Percentiles rank a stretch among this genome's conserved stretches.
phyloP scores from a whole-genome alignment of 176 grass and related monocot genomes.

The Avena atlantica region DNA sequence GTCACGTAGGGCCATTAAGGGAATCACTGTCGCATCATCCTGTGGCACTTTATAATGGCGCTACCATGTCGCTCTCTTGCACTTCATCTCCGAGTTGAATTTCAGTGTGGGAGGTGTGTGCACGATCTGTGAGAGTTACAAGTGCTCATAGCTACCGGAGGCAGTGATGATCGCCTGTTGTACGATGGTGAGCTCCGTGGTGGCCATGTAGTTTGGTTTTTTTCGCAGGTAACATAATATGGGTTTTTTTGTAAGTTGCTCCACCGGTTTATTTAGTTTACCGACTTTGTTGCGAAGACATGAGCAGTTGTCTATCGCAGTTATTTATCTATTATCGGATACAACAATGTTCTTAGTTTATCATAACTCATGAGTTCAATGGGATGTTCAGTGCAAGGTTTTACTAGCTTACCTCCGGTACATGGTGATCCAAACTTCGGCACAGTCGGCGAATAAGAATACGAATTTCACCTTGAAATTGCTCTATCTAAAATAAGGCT shows the following conservation, averaged over 20 bases:
- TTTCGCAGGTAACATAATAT: too few relatives aligned
- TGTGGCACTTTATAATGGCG: not conserved
- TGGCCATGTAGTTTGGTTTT: too few relatives aligned
- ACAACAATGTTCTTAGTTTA: not conserved
- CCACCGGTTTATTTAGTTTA: too few relatives aligned
- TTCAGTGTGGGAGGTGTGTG: not conserved
- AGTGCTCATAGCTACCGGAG: not conserved
- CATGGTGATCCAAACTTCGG: too few relatives aligned
- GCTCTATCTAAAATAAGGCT: too few relatives aligned
- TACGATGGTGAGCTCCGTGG: not conserved
- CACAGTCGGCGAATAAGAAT: too few relatives aligned
- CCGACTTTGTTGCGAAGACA: not conserved
- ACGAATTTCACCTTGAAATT: too few relatives aligned
- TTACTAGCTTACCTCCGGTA: not conserved
- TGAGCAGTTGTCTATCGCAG: not conserved
- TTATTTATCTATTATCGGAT: not conserved
- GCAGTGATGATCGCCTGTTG: not conserved
- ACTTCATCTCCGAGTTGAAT: not conserved
- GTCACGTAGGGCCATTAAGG: too few relatives aligned
- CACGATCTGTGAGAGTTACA: too few relatives aligned
- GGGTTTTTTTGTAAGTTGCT: too few relatives aligned
- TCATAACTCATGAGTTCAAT: not conserved
- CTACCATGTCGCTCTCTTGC: too few relatives aligned
- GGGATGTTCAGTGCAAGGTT: not conserved
- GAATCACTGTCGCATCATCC: not conserved